Base-by-base conservation (phyloP, 257 asterid species). In the Rauvolfia tetraphylla region DNA sequence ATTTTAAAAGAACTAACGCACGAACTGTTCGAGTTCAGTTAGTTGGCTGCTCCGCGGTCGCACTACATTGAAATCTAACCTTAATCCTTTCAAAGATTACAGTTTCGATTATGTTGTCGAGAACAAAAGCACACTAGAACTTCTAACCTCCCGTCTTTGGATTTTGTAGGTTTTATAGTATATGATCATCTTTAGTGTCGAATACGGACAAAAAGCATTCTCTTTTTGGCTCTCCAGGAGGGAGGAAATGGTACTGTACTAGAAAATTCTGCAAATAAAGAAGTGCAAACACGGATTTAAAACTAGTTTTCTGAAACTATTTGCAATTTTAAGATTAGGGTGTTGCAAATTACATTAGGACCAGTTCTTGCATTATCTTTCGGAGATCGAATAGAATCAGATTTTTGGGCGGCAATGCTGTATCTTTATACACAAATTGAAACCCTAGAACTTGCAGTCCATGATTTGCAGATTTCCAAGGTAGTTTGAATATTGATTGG, bases 51-150 rank as follows among this genome's bases (percentile, higher is more conserved):
- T 66, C 70, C 76, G 22, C 7, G n/a, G 84, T 83, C 87, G 79
- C 82, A 83, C 84, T 78, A 78, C 87, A 78, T 22, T 49, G 7
- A 56, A 74, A 83, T 83, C 87, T 68, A 83, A 75, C 81, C 65
- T 41, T 72, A 78, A 72, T 80, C 66, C 42, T 73, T 71, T 75
- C 79, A 71, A 53, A 80, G 87, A 78, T 83, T 61, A 13, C 59
- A 10, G 5, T 74, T 27, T 61, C 18, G 58, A 42, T 74, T n/a
- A 25, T 15, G 68, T 74, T 58, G 58, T 74, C 36, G 14, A 29
- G 41, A 11, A 15, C 25, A 65, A 65, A 44, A 44, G 7, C 7
- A 3, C 34, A 59, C 15, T 0, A 59, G 8, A 9, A 4, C 13
- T 29, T 61, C 3, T 3, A 23, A 22, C 2, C 51, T 39, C 2